Evolutionary conservation across 2,329 filamentous ascomycete genomes (phyloP).

Genomic region (Colletotrichum higginsianum): DNA sequence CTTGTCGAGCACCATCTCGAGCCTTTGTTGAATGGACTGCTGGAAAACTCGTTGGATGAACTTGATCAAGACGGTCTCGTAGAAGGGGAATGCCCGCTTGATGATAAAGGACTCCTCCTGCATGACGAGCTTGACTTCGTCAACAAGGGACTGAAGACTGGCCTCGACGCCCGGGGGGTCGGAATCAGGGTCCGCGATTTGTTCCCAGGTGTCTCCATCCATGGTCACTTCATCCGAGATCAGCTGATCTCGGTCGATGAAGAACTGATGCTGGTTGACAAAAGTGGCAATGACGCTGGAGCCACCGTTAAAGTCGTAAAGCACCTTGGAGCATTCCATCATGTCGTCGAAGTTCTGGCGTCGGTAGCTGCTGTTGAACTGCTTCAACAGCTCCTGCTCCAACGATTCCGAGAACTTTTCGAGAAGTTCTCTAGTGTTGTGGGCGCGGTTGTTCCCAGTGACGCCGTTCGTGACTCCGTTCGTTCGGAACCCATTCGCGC

Average conservation of each 20-base stretch:
- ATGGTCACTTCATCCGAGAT: constrained; percentile 87
- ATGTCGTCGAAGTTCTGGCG: constrained; percentile 97
- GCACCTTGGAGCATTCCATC: constrained; percentile 94
- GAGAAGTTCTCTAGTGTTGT: constrained; percentile 88
- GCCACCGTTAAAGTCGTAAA: constrained; percentile 96
- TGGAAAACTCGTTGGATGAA: constrained; percentile 98
- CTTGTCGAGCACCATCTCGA: constrained; percentile 97
- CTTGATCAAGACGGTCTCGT: constrained; percentile 92
- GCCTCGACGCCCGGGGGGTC: constrained; percentile 93
- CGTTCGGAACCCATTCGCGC: constrained; percentile 65
- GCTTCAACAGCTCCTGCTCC: constrained; percentile 94
- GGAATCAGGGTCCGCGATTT: constrained; percentile 92
- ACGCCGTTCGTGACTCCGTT: constrained; percentile 67
- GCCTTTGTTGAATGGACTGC: constrained; percentile 94
- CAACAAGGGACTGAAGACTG: constrained; percentile 90
- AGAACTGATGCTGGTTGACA: constrained; percentile 99
- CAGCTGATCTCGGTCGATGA: constrained; percentile 95
- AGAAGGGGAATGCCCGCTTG: constrained; percentile 94
- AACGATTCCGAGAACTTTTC: constrained; percentile 97
- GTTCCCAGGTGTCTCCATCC: constrained; percentile 88
- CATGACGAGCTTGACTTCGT: constrained; percentile 95
- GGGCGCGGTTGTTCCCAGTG: constrained; percentile 56
- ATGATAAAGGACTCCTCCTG: constrained; percentile 98
- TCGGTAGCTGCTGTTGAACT: constrained; percentile 97
- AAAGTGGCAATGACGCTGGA: constrained; percentile 96